phyloP scores from a whole-genome alignment of 176 grass and related monocot genomes.

The Oryza rufipogon region DNA sequence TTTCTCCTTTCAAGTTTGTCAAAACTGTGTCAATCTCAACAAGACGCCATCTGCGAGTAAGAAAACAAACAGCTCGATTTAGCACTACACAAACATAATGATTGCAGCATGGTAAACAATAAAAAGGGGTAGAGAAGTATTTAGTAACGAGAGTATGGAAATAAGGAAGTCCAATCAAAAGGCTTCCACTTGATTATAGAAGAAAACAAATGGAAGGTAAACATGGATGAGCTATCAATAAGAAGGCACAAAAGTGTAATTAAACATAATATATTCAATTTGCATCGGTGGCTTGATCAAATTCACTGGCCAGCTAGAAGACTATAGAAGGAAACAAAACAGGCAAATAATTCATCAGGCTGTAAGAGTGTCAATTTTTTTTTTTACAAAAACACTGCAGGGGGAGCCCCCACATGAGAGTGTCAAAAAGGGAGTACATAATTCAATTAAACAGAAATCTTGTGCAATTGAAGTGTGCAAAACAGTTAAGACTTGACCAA shows the following conservation, averaged over 20 bases:
- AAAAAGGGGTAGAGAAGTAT: neutral
- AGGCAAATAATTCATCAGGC: neutral
- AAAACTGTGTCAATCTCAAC: slow-evolving; percentile 88
- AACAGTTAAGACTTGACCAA: slow-evolving; percentile 13
- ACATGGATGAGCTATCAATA: neutral
- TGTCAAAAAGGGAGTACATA: neutral
- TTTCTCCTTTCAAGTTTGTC: slow-evolving; percentile 70
- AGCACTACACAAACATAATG: slow-evolving; percentile 12
- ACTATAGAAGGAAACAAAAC: no score
- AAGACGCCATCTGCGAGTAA: slow-evolving; percentile 73
- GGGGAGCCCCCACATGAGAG: no score
- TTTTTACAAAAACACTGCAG: no score
- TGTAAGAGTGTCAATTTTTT: neutral
- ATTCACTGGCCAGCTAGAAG: neutral
- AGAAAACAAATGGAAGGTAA: neutral
- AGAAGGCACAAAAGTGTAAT: slow-evolving; percentile 4
- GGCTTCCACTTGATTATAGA: no score
- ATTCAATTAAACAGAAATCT: slow-evolving; percentile 7
- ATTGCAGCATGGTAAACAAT: neutral
- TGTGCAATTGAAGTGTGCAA: slow-evolving; percentile 17
- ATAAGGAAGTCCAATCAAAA: neutral
- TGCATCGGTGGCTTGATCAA: slow-evolving; percentile 4
- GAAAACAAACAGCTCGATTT: neutral
- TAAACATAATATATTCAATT: neutral
- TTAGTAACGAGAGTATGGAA: neutral